phyloP scores from a whole-genome alignment of 805 yeast species.

The Cyberlindnera veronae region DNA sequence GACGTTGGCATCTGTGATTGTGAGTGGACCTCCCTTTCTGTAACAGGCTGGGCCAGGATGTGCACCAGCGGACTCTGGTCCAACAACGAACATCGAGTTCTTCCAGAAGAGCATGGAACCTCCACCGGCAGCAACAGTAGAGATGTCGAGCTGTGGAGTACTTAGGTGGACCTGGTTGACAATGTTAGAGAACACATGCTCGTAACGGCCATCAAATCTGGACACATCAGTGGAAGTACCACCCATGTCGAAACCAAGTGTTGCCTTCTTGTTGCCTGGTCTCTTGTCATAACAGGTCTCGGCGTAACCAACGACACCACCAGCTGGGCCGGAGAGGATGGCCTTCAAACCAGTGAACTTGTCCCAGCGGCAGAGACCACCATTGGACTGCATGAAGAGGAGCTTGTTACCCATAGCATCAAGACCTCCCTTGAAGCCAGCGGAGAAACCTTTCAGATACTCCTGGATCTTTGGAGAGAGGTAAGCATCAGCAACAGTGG shows the following conservation, averaged over 20 bases:
- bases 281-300: conserved; percentile 74
- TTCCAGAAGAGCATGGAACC: conserved; percentile 33
- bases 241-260: conserved; percentile 70
- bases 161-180: conserved; percentile 39
- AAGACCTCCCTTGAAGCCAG: conserved; percentile 51
- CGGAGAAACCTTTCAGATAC: conserved; percentile 58
- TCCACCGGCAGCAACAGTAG: conserved; percentile 38
- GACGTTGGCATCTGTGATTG: conserved; percentile 45
- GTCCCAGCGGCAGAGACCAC: conserved; percentile 84
- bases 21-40: conserved; percentile 45
- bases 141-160: conserved; percentile 37
- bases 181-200: conserved; percentile 31
- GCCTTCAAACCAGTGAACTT: conserved; percentile 86
- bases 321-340: conserved; percentile 94
- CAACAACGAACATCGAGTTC: conserved; percentile 39
- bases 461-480: conserved; percentile 73
- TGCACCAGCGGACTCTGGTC: conserved; percentile 46
- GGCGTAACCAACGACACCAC: conserved; percentile 94
- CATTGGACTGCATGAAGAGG: conserved; percentile 98
- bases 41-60: conserved; percentile 50
- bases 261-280: conserved; percentile 49
- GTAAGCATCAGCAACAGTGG: conserved; percentile 79
- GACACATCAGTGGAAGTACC: conserved; percentile 41
- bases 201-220: conserved; percentile 30
- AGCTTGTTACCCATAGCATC: conserved; percentile 51